Evolutionary conservation across 257 asterid genomes (phyloP), one percentile per base, ranked within the genome.

Genomic region (Penstemon eatonii): DNA sequence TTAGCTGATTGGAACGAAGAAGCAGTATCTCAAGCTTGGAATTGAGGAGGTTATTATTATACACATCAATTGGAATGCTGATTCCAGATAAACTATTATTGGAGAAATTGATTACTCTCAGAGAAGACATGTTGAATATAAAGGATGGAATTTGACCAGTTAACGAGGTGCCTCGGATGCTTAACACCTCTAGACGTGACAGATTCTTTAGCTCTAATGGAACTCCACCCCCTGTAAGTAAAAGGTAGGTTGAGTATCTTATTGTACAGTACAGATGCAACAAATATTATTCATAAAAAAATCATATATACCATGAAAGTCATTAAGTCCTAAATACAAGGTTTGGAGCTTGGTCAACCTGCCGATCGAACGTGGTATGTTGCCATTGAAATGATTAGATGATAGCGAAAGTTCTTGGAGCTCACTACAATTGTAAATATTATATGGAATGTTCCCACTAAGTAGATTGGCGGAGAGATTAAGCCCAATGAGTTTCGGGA

Each of bases 61-160:
- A 0, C 33, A 25, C 33, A 25, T 25, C 33, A 1, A 25, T 25
- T 25, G 33, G 33, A 25, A 25, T 1, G 33, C 33, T 25, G 33
- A 0, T 25, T 25, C 33, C 33, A 0, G 33, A 0, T 25, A 25
- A 2, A 25, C 33, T 25, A 25, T 25, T 25, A 25, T 25, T 25
- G 33, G 33, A 25, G 33, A 25, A 25, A 25, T 25, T 0, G 33
- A 25, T 25, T 25, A 25, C 33, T 0, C 33, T 25, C 33, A 25
- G 33, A 25, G 33, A 25, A 0, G 33, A 25, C 33, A 25, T 25
- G 33, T 79, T 8, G 19, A 4, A 2, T 50, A 18, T 7, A 2
- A 25, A 76, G 40, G 5, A 15, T 4, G 75, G 71, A 8, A 75
- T 69, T n/a, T 18, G 42, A 6, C 79, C 75, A 56, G 59, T 37